Evolutionary conservation across 1,139 yeast species (phyloP), one percentile per base, ranked within the genome.

Genomic region (Scheffersomyces parashehatae): DNA sequence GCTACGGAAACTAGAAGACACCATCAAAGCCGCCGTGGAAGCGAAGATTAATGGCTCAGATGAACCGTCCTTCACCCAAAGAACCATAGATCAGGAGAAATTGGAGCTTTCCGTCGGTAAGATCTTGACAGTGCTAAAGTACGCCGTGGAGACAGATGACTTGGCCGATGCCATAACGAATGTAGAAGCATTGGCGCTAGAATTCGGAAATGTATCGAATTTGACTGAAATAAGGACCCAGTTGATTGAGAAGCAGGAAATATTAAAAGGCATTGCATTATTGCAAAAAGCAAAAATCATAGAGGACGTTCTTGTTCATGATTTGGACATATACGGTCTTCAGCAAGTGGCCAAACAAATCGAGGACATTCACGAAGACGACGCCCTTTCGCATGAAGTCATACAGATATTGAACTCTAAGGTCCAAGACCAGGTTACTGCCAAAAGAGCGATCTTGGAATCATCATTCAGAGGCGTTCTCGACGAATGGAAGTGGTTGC

Each of bases 1-100:
- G 16, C 52, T 67, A n/a, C 57, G 56, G 36, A 44, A 45, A 4
- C 37, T 46, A 16, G 52, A 55, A 29, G 30, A 35, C 4, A 41
- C 47, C 16, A 49, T 59, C 12, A 51, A 55, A n/a, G 52, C 47
- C 33, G 37, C 41, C 11, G 51, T 43, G 6, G 39, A 46, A 28
- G 28, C 43, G 35, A 49, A 45, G 20, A 36, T 44, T 26, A 39
- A 32, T 9, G 37, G 39, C 15, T 28, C 35, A 16, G 33, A 36
- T 5, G 29, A 37, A n/a, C 34, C n/a, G 10, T 7, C 35, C 10
- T n/a, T n/a, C 7, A 5, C 35, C 2, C 11, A 15, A 20, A 14
- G 7, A 33, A 9, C 28, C 4, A 30, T 39, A 7, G 48, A 46
- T 26, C 29, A 37, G 15, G 40, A 37, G 5, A 37, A 26, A 12